Evolutionary conservation across 2,329 filamentous ascomycete species (phyloP).

Genomic region (Ramichloridium luteum): DNA sequence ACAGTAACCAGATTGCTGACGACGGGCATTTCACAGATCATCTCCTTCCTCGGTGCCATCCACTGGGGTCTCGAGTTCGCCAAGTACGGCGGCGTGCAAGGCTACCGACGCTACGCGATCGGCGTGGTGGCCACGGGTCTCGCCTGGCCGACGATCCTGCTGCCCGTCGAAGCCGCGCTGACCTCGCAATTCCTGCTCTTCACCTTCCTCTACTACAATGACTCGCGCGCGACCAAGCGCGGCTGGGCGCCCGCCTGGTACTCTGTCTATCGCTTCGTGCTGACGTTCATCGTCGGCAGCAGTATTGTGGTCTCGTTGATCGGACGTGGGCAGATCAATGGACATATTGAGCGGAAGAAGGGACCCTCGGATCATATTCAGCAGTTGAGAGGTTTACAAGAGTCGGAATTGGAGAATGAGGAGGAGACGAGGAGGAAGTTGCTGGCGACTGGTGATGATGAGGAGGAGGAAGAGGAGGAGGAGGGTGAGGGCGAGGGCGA

Average conservation of each 20-base stretch:
- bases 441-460: slow-evolving; percentile 19
- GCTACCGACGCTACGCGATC: slow-evolving; percentile 70
- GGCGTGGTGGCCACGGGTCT: slow-evolving; percentile 67
- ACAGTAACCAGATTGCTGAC: too few species aligned
- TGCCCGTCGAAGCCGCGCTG: slow-evolving; percentile 74
- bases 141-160: slow-evolving; percentile 79
- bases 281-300: slow-evolving; percentile 78
- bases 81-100: slow-evolving; percentile 52
- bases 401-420: slow-evolving; percentile 19
- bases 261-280: slow-evolving; percentile 74
- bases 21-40: slow-evolving; percentile 51
- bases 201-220: slow-evolving; percentile 72
- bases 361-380: slow-evolving; percentile 37
- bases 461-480: slow-evolving; percentile 20
- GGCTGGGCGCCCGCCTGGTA: slow-evolving; percentile 85
- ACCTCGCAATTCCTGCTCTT: slow-evolving; percentile 80
- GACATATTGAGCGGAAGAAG: slow-evolving; percentile 37
- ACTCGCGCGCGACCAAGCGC: slow-evolving; percentile 56
- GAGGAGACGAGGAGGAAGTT: slow-evolving; percentile 21
- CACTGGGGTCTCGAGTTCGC: slow-evolving; percentile 90
- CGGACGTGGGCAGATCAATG: slow-evolving; percentile 64
- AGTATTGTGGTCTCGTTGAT: slow-evolving; percentile 72
- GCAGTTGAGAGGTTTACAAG: slow-evolving; percentile 33
- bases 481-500: slow-evolving; percentile 7
- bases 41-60: slow-evolving; percentile 85